Base-by-base conservation (phyloP, 805 yeast genomes). In the Saccharomycopsis capsularis region DNA sequence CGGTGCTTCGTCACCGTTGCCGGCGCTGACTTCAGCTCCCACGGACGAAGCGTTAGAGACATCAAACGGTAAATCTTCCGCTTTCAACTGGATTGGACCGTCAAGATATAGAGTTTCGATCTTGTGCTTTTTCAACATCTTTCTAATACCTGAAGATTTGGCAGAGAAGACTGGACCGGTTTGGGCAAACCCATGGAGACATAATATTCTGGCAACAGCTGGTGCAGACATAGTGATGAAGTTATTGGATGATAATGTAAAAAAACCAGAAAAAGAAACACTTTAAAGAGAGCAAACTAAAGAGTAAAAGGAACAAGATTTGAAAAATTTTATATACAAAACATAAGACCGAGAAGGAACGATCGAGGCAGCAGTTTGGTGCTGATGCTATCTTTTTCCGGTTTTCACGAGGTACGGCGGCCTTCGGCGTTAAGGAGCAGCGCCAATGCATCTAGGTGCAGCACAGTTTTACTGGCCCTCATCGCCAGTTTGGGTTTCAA, bases 171-270 rank as follows among this genome's bases (percentile, higher is more conserved):
- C 73, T 38, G 82, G 74, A 4, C 91, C 91, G 54, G 81, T 83
- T 70, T 91, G 96, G 15, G 90, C 79, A 64, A 81, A 89, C 0
- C 99, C 98, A 56, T 91, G 99, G 25, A 93, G 68, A 65, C 93
- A 91, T n/a, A 91, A 69, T 24, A 91, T 71, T 57, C 80, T 81
- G 42, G 32, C 32, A 29, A 29, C 32, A 34, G 38, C 38, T 34
- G 38, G 38, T 9, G 38, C 18, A n/a, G 38, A 9, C 38, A 34
- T 34, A 9, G 6, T 34, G 38, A 9, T 5, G 19, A 11, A 16
- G 6, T 34, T 34, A 13, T 29, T 29, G 32, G 32, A 29, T 13
- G 32, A 29, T 29, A 13, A 29, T 29, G 32, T 9, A 29, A 29
- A 29, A 13, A 29, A 29, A 29, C 7, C 7, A 9, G 13, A 29